Evolutionary conservation across 768 basidiomycete genomes (phyloP).

Genomic region (Podaxis carcinomalis): DNA sequence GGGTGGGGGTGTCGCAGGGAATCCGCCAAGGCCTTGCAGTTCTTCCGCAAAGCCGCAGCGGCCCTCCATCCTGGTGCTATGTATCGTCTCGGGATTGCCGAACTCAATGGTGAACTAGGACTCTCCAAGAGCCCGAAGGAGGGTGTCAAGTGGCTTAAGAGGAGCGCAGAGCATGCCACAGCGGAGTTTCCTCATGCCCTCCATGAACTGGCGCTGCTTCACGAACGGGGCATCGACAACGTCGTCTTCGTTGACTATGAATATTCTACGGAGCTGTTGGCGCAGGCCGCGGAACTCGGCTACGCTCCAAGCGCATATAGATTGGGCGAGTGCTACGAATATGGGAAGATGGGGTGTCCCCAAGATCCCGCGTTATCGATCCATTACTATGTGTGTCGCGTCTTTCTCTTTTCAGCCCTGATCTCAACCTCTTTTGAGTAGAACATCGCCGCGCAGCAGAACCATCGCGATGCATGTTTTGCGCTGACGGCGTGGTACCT

Average conservation of each 20-base stretch:
- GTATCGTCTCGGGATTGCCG: slow-evolving; percentile 94
- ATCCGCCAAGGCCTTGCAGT: slow-evolving; percentile 84
- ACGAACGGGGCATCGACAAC: slow-evolving; percentile 97
- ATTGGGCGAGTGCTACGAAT: slow-evolving; percentile 98
- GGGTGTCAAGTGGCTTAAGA: slow-evolving; percentile 98
- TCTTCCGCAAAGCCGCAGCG: slow-evolving; percentile 91
- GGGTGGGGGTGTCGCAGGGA: slow-evolving; percentile 98
- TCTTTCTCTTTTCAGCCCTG: slow-evolving; percentile 3
- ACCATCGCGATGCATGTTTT: slow-evolving; percentile 95
- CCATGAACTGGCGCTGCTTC: slow-evolving; percentile 89
- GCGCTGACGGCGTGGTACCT: slow-evolving; percentile 99
- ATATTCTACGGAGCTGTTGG: slow-evolving; percentile 90
- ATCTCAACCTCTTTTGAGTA: slow-evolving; percentile 25
- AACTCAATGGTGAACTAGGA: slow-evolving; percentile 93
- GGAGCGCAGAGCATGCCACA: slow-evolving; percentile 91
- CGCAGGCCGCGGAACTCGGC: slow-evolving; percentile 92
- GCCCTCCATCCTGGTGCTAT: slow-evolving; percentile 91
- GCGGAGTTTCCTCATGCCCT: slow-evolving; percentile 96
- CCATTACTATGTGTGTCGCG: slow-evolving; percentile 91
- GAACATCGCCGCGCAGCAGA: slow-evolving; percentile 98
- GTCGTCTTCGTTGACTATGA: slow-evolving; percentile 96
- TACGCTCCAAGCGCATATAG: slow-evolving; percentile 96
- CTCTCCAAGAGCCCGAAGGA: slow-evolving; percentile 86
- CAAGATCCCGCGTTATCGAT: slow-evolving; percentile 96
- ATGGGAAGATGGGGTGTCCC: slow-evolving; percentile 97